Evolutionary conservation across 805 yeast genomes (phyloP).

Genomic region (Pichia californica): DNA sequence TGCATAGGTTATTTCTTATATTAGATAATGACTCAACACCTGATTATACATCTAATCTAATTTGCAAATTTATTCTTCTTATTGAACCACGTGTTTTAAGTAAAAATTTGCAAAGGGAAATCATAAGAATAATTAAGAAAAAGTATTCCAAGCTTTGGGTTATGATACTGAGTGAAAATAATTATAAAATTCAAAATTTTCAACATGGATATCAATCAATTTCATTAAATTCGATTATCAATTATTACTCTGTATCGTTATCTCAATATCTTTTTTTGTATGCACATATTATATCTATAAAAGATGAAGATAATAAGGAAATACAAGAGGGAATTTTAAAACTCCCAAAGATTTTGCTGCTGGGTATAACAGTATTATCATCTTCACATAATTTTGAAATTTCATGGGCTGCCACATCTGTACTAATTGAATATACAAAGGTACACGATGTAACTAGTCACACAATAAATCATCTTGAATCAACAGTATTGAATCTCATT

Average conservation of each 20-base stretch:
- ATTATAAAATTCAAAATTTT: background rate
- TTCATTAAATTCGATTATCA: background rate
- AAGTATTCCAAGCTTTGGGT: background rate
- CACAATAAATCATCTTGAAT: background rate
- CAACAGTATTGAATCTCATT: background rate
- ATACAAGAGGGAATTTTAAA: too few species aligned
- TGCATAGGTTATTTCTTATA: too few species aligned
- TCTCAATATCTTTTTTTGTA: slow-evolving; percentile 3
- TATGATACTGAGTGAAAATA: background rate
- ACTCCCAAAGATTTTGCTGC: background rate
- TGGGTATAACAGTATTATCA: too few species aligned
- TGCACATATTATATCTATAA: slow-evolving; percentile 1
- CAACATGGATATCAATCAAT: background rate
- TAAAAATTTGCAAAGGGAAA: background rate
- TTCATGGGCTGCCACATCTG: slow-evolving; percentile 1
- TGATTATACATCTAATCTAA: background rate
- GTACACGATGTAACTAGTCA: background rate
- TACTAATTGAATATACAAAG: background rate
- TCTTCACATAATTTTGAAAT: background rate
- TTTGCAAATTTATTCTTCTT: background rate
- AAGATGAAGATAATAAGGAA: too few species aligned
- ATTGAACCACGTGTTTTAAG: background rate
- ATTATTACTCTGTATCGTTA: background rate
- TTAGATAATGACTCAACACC: too few species aligned
- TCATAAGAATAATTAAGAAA: background rate